Evolutionary conservation across 1,284 basidiomycete genomes (phyloP).

Genomic region (Pseudozyma sp.): DNA sequence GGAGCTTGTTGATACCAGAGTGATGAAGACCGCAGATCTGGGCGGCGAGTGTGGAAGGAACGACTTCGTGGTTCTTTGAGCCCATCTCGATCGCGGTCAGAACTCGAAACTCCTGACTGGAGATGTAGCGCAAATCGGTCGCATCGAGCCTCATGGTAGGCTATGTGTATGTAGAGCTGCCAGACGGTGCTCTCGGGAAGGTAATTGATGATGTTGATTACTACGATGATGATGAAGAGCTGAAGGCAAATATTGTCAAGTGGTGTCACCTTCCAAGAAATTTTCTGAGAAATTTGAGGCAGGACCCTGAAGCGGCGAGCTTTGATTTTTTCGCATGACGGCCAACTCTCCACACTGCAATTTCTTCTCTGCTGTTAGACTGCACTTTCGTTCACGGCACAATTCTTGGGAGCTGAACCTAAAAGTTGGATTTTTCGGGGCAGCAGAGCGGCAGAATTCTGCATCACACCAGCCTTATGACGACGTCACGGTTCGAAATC

Average conservation of each 20-base stretch:
- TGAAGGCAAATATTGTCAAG: background rate
- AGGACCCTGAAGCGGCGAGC: conserved; percentile 2
- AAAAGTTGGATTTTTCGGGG: background rate
- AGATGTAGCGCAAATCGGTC: conserved; percentile 92
- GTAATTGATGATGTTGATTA: conserved; percentile 5
- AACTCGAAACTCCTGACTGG: conserved; percentile 92
- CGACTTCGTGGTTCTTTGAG: conserved; percentile 96
- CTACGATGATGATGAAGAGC: background rate
- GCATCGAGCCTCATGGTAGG: conserved; percentile 85
- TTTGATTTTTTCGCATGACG: no score
- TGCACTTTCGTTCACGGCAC: background rate
- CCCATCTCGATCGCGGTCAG: conserved; percentile 97
- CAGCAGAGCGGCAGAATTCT: background rate
- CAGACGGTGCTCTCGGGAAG: background rate
- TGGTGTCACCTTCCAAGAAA: background rate
- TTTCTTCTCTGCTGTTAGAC: no score
- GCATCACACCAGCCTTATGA: conserved; percentile 18
- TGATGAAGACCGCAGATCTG: conserved; percentile 90
- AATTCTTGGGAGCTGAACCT: no score
- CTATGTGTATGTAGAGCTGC: background rate
- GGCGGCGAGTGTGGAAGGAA: conserved; percentile 87
- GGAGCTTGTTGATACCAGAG: conserved; percentile 91
- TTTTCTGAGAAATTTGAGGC: background rate
- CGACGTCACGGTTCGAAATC: conserved; percentile 2
- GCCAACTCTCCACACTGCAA: background rate